These are phyloP conservation scores for Nicotiana knightiana DNA, from an alignment of 257 asterid species.

Conservation along the genomic window DNA sequence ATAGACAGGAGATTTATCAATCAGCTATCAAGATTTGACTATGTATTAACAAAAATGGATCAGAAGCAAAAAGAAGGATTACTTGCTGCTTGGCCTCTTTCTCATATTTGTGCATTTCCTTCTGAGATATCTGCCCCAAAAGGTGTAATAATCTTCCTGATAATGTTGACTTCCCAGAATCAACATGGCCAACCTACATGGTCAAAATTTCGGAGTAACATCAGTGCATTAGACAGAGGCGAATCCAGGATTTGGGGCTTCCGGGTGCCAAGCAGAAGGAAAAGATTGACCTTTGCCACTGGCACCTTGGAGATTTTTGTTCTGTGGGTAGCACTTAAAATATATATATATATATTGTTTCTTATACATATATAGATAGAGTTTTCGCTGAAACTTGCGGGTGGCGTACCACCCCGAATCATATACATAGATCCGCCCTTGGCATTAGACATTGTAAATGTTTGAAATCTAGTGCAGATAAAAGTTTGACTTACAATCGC, in stretches of 20 bases:
- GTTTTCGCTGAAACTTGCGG: no score
- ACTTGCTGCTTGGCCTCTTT: slow-evolving; percentile 84
- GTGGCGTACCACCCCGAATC: no score
- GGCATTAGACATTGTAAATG: not conserved
- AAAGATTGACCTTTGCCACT: no score
- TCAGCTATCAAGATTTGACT: slow-evolving; percentile 7
- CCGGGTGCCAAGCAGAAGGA: no score
- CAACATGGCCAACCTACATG: slow-evolving; percentile 93
- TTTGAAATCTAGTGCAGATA: slow-evolving; percentile 4
- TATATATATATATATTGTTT: no score
- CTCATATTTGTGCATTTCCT: slow-evolving; percentile 76
- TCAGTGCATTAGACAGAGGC: not conserved
- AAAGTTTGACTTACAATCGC: slow-evolving; percentile 60
- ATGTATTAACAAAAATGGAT: not conserved
- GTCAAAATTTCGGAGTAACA: not conserved
- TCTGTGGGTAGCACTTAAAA: no score
- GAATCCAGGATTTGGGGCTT: no score
- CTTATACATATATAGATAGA: no score
- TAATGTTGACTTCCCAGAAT: slow-evolving; percentile 96
- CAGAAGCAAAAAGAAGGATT: slow-evolving; percentile 5
- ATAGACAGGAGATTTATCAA: slow-evolving; percentile 15
- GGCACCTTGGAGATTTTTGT: no score
- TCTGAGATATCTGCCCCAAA: slow-evolving; percentile 74
- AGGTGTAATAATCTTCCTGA: slow-evolving; percentile 93
- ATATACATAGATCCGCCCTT: no score